Evolutionary conservation across 2,329 filamentous ascomycete genomes (phyloP).

Genomic region (Pseudonectria buxi): DNA sequence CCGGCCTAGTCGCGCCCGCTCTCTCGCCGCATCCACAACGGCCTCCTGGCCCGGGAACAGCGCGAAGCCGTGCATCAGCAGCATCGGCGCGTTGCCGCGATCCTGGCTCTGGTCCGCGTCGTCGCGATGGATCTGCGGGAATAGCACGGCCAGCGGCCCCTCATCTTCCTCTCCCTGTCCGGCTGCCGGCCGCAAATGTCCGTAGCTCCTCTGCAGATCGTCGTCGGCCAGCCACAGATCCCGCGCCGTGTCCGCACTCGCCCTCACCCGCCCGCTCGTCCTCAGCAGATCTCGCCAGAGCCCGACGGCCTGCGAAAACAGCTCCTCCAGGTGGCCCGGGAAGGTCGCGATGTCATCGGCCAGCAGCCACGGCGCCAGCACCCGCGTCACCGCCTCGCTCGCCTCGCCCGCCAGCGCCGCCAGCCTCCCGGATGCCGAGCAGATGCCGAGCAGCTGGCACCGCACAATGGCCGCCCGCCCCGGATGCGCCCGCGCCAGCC

Average conservation of each 20-base stretch:
- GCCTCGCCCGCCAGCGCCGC: neutral
- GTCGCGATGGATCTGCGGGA: no score
- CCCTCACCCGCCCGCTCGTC: no score
- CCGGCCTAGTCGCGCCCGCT: neutral
- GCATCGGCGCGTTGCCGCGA: neutral
- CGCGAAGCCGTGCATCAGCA: neutral
- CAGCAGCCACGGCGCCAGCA: neutral
- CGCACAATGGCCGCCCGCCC: neutral
- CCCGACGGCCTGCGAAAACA: neutral
- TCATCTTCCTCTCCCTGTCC: no score
- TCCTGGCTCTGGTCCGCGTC: no score
- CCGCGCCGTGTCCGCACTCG: no score
- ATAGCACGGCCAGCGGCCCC: no score
- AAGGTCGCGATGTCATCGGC: neutral
- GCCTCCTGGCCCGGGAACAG: slow-evolving; percentile 1
- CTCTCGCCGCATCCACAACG: neutral
- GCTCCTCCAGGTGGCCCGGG: neutral
- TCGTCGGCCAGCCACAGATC: no score
- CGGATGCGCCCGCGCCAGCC: slow-evolving; percentile 1
- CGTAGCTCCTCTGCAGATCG: no score
- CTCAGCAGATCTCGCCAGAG: neutral
- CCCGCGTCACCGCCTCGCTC: neutral
- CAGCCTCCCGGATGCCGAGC: neutral
- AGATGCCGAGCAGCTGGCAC: slow-evolving; percentile 1
- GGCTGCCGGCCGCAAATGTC: no score